Evolutionary conservation across 2,329 filamentous ascomycete species (phyloP).

Genomic region (Colletotrichum agaves): DNA sequence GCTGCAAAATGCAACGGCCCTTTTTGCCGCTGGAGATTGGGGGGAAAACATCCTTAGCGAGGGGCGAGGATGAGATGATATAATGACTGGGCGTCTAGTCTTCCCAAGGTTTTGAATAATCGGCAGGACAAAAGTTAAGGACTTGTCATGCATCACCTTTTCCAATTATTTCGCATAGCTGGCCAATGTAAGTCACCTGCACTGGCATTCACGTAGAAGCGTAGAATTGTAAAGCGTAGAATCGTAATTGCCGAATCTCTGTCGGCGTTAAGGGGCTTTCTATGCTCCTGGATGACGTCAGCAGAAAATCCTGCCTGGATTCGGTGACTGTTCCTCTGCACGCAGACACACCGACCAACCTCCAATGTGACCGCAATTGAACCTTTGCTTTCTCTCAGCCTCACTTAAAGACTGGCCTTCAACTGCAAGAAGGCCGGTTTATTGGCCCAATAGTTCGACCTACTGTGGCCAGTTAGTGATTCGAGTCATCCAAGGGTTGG

Average conservation of each 20-base stretch:
- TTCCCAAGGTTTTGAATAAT: neutral
- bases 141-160: neutral
- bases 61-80: neutral
- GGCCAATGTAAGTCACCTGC: neutral
- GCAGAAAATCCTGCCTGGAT: slow-evolving; percentile 22
- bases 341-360: slow-evolving; percentile 17
- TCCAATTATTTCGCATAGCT: neutral
- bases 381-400: neutral
- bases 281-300: slow-evolving; percentile 3
- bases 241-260: rapidly evolving
- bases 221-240: neutral
- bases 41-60: neutral
- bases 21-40: neutral
- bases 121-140: neutral
- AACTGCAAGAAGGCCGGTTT: neutral
- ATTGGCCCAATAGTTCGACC: neutral
- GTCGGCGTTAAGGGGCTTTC: neutral
- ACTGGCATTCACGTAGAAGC: too few relatives aligned
- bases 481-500: neutral
- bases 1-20: neutral
- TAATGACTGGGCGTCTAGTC: neutral
- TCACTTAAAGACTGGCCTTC: neutral
- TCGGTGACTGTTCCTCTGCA: neutral
- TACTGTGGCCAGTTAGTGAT: neutral
- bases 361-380: neutral